Evolutionary conservation across 2,329 filamentous ascomycete species (phyloP), one percentile per base, ranked within the genome.

Genomic region (Tympanopsis confertula): DNA sequence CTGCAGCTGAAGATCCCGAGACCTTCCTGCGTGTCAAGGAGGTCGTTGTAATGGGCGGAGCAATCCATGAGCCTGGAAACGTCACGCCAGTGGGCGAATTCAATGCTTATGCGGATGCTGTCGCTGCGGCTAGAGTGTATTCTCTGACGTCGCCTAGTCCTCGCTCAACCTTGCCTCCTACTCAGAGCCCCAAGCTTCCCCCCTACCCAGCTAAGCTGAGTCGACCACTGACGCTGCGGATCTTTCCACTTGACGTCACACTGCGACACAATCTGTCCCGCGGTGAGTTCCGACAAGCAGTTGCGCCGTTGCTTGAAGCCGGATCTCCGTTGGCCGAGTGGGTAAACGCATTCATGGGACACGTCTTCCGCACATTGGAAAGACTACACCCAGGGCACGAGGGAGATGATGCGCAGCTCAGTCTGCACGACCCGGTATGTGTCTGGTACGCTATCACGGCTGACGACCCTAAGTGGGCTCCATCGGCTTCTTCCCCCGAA

Each of bases 51-150:
- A 81, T 81, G 76, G 76, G 75, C 19, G 76, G 76, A 37, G 66
- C 69, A 13, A 59, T 81, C 30, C 59, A 70, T 29, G 53, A 61
- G 29, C 63, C 68, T 4, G 76, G 76, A 44, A 81, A 81, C 52
- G 71, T 79, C 46, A 79, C 73, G 0, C 74, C 76, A 5, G 66
- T 71, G 3, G 73, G 71, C 24, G 76, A 81, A 47, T 81, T 81
- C 65, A 81, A 81, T 50, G 69, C 69, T 13, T 78, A 74, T 46
- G 75, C 76, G 35, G 76, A 81, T 45, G 55, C 64, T n/a, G 51
- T 63, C 26, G 65, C 65, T 19, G 61, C 65, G 1, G 65, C 65
- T 5, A 54, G 63, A 12, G 51, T 69, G 7, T 68, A 59, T 41
- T 63, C 65, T 3, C 52, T 69, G 14, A 67, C 63, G 7, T 66